Evolutionary conservation across 495 filamentous ascomycete genomes (phyloP), one percentile per base, ranked within the genome.

Genomic region (Durotheca rogersii): DNA sequence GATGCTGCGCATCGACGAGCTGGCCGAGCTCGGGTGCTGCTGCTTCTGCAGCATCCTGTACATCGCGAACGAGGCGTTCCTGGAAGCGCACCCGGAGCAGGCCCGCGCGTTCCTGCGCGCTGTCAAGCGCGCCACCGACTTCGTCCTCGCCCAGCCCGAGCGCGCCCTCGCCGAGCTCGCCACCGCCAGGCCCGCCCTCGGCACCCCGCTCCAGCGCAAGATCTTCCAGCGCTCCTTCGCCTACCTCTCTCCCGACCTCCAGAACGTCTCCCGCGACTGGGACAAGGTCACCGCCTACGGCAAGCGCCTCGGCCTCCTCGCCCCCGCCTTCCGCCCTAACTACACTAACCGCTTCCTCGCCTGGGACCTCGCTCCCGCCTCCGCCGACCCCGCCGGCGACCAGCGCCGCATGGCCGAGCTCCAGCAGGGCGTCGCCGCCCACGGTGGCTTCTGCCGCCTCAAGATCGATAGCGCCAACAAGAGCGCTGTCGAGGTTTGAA

Each of bases 11-110:
- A 86, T 87, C 62, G 83, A 86, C 69, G 75, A 86, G 69, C 81
- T 87, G 33, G 83, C 83, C 47, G 81, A 85, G 63, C 68, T 86
- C 20, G 83, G 84, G 44, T 86, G 84, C 71, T 86, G 84, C 78
- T 87, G 83, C 73, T 86, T 86, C 77, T 85, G 82, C 71, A 81
- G 80, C 1, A 85, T 86, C 62, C 72, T 87, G 32, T 87, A 87
- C 74, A 87, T 87, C 42, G 72, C 72, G 61, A 69, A 86, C 62
- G 81, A 86, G 62, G 59, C 61, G 32, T 87, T 87, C 74, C 64
- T 86, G 32, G 67, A 74, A 18, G 69, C 75, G 41, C 81, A 85
- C 67, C 72, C 73, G 0, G 81, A 81, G 19, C 70, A 83, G 60
- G 77, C 83, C 2, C 53, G 53, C 39, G 77, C 77, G 32, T 81